Evolutionary conservation across 1,139 yeast genomes (phyloP), one percentile per base, ranked within the genome.

Genomic region (Sugiyamaella pinicola): DNA sequence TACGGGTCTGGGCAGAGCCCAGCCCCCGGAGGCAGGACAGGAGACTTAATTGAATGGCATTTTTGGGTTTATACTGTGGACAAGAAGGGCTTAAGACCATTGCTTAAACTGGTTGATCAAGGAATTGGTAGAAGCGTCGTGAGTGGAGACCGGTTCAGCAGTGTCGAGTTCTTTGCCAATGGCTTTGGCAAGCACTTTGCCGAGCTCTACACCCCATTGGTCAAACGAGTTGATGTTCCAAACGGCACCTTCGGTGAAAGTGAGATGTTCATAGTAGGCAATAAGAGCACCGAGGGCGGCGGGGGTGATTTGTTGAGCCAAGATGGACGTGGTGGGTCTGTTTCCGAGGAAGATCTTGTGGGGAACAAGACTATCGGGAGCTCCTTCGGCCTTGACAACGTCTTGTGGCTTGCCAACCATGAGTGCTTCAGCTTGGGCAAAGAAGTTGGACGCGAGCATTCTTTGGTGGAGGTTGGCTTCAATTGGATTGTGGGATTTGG

Each of bases 201-300:
- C 99, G 67, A 93, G 86, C 78, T 93, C 99, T 67, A 93, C 99
- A 75, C 99, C 99, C 96, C 98, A 93, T 80, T 93, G 99, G 79
- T 93, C 99, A 70, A 89, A 93, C 15, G 98, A 91, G 83, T 93
- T 93, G 78, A 93, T 91, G 82, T 95, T 93, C 99, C 99, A 93
- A 68, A 93, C 76, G 56, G 99, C 99, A 75, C 99, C 99, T 77
- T 93, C 99, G 57, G 91, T 91, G 75, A 93, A 93, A 37, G 98
- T 93, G 55, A 89, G 81, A 73, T 90, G 96, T 78, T 93, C 99
- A 77, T 93, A 93, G 82, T 93, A 93, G 51, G 96, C 97, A 72
- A 93, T 93, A 74, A 93, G 80, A 49, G 98, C 83, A 75, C 99
- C 99, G 64, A 93, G 81, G 53, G 96, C 75, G 51, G 96, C 96